Evolutionary conservation across 345 rosid species (phyloP), one percentile per base, ranked within the genome.

Genomic region (Tarenaya hassleriana): DNA sequence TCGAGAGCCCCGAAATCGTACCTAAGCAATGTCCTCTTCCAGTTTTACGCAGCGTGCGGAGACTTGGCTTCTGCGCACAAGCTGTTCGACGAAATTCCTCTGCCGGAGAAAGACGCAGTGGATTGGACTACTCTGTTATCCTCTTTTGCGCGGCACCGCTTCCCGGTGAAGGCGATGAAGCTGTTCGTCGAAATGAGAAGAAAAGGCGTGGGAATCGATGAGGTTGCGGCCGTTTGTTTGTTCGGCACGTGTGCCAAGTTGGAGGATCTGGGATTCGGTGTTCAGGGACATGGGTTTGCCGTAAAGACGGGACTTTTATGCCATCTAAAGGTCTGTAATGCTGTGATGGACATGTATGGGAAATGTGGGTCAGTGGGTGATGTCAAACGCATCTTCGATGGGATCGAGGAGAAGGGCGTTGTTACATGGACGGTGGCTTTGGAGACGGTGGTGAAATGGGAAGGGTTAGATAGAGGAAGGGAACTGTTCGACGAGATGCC

Each of bases 361-460:
- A 88, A 88, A 56, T 73, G 73, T 34, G 84, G 90, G 55, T 50
- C 66, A 16, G 40, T 82, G 55, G 37, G 34, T 2, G 80, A 78
- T 29, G 80, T 70, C 0, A 78, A 66, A 61, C 34, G 50, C 20
- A 52, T 76, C 42, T 84, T 84, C 10, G 37, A 49, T 33, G 82
- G 9, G 48, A 75, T 88, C 77, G 63, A 68, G 38, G 79, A 73
- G 56, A 68, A 50, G 61, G 77, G 62, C 50, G 82, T 85, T 48
- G 81, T 85, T 16, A 78, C 95, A 8, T 81, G 97, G 97, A 88
- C 88, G 3, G 77, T 77, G 33, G 13, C 70, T 56, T 55, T 88
- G 66, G 87, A 83, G 41, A 78, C 82, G 7, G 70, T 67, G 56
- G 69, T 83, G 44, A 75, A 65, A 60, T 81, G 76, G 84, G 78